Conservation (phyloP, 768 basidiomycete species). For the Suillus americanus region DNA sequence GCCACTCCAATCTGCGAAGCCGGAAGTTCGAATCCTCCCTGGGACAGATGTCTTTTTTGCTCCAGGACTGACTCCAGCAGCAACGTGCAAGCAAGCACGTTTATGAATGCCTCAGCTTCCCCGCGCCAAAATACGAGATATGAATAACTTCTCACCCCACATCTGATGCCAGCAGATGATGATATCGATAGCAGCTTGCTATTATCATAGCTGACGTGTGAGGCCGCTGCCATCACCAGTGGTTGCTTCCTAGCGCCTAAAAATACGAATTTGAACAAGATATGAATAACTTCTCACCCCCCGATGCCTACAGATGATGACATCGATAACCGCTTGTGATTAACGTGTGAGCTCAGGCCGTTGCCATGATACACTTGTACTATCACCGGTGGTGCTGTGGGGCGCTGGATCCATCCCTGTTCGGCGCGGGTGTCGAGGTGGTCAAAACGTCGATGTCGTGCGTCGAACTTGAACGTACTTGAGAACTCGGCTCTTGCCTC, state of each 20-base stretch:
- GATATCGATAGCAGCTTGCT: neutral
- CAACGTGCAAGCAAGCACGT: neutral
- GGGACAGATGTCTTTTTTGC: constrained; percentile 18
- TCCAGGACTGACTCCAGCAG: neutral
- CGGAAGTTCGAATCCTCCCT: constrained; percentile 42
- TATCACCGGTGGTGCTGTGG: too few species aligned
- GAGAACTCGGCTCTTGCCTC: neutral
- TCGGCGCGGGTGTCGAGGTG: neutral
- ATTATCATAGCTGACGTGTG: neutral
- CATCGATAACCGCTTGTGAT: too few species aligned
- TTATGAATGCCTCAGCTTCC: neutral
- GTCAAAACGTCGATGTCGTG: neutral
- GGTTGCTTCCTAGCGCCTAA: too few species aligned
- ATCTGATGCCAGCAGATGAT: neutral
- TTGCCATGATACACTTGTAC: too few species aligned
- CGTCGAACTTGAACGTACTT: neutral
- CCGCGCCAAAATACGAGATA: neutral
- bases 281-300: too few species aligned
- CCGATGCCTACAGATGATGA: too few species aligned
- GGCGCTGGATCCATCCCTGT: neutral
- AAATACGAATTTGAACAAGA: too few species aligned
- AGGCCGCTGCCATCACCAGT: too few species aligned
- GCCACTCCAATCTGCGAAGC: constrained; percentile 34
- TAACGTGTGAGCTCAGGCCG: too few species aligned
- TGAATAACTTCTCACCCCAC: neutral